These are phyloP conservation scores for Cyanodermella asteris DNA, from an alignment of 2,329 filamentous ascomycete genomes.

Conservation along the genomic window DNA sequence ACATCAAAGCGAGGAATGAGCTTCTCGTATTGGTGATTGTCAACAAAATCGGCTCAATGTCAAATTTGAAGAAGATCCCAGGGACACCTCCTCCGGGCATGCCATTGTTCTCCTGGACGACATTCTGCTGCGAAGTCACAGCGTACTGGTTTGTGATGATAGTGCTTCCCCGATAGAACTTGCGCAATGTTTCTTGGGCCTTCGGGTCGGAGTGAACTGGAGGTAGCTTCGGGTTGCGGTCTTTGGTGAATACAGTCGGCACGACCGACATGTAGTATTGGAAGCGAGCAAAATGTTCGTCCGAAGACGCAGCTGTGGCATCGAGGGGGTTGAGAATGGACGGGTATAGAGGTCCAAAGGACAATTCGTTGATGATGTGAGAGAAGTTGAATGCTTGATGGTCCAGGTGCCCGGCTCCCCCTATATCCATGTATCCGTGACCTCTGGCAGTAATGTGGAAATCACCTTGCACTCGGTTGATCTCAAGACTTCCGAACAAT, in stretches of 20 bases:
- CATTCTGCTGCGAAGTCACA: conserved; percentile 67
- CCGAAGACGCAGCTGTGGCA: conserved; percentile 60
- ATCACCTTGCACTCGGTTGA: conserved; percentile 94
- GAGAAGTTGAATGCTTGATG: conserved; percentile 95
- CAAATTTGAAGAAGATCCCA: conserved; percentile 95
- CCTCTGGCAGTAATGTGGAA: conserved; percentile 93
- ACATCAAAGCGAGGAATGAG: conserved; percentile 48
- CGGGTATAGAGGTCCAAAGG: conserved; percentile 92
- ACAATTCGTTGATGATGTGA: conserved; percentile 86
- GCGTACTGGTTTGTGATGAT: conserved; percentile 96
- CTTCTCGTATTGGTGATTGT: conserved; percentile 65
- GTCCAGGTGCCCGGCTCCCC: conserved; percentile 60
- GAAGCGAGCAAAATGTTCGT: conserved; percentile 72
- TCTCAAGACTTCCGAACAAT: conserved; percentile 69
- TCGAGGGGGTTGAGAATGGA: conserved; percentile 86
- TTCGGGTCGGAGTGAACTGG: conserved; percentile 14
- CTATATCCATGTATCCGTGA: conserved; percentile 76
- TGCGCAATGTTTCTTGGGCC: conserved; percentile 14
- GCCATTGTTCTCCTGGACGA: conserved; percentile 42
- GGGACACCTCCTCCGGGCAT: too few relatives aligned
- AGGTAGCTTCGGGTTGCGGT: conserved; percentile 10
- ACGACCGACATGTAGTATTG: conserved; percentile 96
- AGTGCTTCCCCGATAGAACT: too few relatives aligned
- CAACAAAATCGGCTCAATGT: conserved; percentile 86
- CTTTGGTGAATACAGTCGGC: conserved; percentile 69